Conservation (phyloP, 441 rosid species). For the Geranium incanum region DNA sequence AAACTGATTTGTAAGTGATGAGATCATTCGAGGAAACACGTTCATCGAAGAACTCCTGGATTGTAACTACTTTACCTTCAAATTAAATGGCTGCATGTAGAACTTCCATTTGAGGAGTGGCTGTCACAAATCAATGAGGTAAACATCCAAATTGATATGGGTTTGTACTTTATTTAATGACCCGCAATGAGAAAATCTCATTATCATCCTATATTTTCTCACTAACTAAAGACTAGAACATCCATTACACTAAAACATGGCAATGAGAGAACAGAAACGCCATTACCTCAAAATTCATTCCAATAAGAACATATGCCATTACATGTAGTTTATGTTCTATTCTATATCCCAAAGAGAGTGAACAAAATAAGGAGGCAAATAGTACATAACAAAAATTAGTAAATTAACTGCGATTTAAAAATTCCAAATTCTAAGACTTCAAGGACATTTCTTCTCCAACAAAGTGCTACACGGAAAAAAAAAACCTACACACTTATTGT, state of each 20-base stretch:
- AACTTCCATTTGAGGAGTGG: background rate
- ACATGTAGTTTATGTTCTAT: background rate
- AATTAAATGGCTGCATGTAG: background rate
- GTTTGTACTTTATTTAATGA: background rate
- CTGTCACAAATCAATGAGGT: background rate
- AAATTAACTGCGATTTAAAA: constrained; percentile 17
- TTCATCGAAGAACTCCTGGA: background rate
- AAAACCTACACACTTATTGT: constrained; percentile 30
- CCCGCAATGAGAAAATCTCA: background rate
- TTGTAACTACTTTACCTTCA: background rate
- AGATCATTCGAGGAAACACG: constrained; percentile 2
- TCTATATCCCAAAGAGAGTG: constrained; percentile 3
- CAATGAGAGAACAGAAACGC: background rate
- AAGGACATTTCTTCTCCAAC: constrained; percentile 25
- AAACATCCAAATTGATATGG: background rate
- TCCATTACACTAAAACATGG: background rate
- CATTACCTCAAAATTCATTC: background rate
- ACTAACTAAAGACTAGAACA: background rate
- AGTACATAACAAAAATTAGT: constrained; percentile 5
- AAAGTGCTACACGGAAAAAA: constrained; percentile 14
- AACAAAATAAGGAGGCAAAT: background rate
- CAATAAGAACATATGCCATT: background rate
- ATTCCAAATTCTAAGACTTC: constrained; percentile 5
- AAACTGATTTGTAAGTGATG: background rate
- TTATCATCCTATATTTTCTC: background rate